Base-by-base conservation (phyloP, 352 stramenopile genomes). In the Globisporangium spinosum region DNA sequence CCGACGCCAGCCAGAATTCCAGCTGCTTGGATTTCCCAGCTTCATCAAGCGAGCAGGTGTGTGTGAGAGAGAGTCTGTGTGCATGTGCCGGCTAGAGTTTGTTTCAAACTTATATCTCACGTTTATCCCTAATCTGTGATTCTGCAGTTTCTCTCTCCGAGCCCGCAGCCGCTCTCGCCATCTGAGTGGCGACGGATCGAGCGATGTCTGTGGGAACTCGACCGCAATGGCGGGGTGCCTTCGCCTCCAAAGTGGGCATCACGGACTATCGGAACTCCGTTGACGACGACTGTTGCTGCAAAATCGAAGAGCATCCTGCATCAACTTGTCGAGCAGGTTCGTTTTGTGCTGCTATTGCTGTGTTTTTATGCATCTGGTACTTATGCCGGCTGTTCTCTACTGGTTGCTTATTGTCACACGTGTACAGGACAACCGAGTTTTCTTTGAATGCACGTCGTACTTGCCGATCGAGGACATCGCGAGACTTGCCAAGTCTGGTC, bases 141-240 rank as follows among this genome's bases (percentile, higher is more conserved):
- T 38, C 58, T 29, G 55, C 2, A 60, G 55, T 59, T 54, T 38
- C 56, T 69, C 15, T 29, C 32, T 12, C 51, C 27, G 9, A 56
- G 27, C 7, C 34, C 40, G 15, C 70, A 25, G 10, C 69, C 72
- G 0, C 68, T 77, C 54, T 71, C 73, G 20, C n/a, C 59, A 12
- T 61, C 27, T 23, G 78, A 90, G 63, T 90, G 83, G 83, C 32
- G 70, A n/a, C 69, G 68, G 2, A 81, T 92, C 32, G 82, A 92
- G 65, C 67, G 76, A 2, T 80, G 73, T 43, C 65, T 92, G 38
- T 90, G 83, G 83, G 73, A 86, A 35, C 74, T 92, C 58, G 83
- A 92, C 38, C 65, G 9, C 45, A 74, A 47, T 22, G 56, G 62
- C 9, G 56, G 54, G 3, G 40, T 45, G 17, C 43, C 64, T 17